Base-by-base conservation (phyloP, 345 rosid species). In the Populus nigra region DNA sequence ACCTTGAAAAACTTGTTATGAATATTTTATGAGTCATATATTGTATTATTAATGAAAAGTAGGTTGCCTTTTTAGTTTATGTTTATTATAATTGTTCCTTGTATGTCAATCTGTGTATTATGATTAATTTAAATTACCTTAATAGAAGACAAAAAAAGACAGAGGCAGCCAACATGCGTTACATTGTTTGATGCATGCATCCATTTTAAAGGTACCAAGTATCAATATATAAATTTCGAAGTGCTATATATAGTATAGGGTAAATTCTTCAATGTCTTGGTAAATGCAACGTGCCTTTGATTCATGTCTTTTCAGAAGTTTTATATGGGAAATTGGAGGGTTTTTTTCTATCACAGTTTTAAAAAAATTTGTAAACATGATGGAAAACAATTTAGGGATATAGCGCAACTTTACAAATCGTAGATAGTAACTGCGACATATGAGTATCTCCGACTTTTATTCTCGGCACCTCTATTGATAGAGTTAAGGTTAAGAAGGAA, bases 1-100 rank as follows among this genome's bases (percentile, higher is more conserved):
- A 71, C 81, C 78, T 85, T 55, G 86, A 66, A 82, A 82, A 68
- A n/a, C 76, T 77, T 39, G 39, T 50, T 3, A 41, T 20, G 5
- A 31, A 20, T 78, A 82, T 75, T 80, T 7, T 62, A 33, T 0
- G 12, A 22, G 23, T 39, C 6, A 8, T n/a, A 61, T 65, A 25
- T 22, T 16, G 65, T 10, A 25, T 62, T 27, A 3, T 47, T 43
- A 2, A 23, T 39, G 41, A 50, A 36, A 50, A 57, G 68, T 50
- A 27, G 69, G 69, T 5, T 29, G 38, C 25, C 35, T 31, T 53
- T 53, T 53, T 20, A 20, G 23, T 22, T 20, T 53, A 20, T 53
- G 59, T 2, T 53, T 53, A 8, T 53, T 53, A 53, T 53, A 53
- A 18, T 2, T 20, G 22, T 7, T 53, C 23, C 59, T 20, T 53